phyloP scores from a whole-genome alignment of 768 basidiomycete species.

The Chalciporus piperatus region DNA sequence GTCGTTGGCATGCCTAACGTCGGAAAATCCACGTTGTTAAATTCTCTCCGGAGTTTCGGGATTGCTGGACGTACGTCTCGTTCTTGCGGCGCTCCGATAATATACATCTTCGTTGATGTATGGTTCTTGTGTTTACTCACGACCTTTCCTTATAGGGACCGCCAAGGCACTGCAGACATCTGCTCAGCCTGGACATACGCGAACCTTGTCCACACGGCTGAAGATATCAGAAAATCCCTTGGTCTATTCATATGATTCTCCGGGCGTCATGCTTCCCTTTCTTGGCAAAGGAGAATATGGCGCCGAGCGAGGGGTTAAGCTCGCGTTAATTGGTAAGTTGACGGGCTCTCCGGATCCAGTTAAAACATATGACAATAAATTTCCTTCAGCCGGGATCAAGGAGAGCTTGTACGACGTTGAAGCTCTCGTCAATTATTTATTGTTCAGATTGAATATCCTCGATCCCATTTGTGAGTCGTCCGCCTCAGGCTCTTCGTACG shows the following conservation, averaged over 20 bases:
- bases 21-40: conserved; percentile 93
- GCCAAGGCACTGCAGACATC: conserved; percentile 91
- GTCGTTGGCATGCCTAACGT: conserved; percentile 99
- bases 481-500: not conserved
- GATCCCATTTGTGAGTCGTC: conserved; percentile 61
- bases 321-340: conserved; percentile 85
- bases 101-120: not conserved
- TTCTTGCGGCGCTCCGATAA: conserved; percentile 3
- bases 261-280: conserved; percentile 96
- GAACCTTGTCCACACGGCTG: conserved; percentile 82
- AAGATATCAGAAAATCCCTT: conserved; percentile 78
- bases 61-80: conserved; percentile 74
- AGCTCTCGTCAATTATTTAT: conserved; percentile 78
- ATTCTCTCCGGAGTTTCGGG: conserved; percentile 83
- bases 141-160: conserved; percentile 43
- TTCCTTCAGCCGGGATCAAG: conserved; percentile 80
- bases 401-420: conserved; percentile 88
- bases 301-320: conserved; percentile 88
- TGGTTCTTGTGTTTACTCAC: conserved; percentile 4
- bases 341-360: conserved; percentile 14
- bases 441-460: conserved; percentile 80
- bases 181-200: conserved; percentile 87
- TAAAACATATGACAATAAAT: conserved; percentile 1
- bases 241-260: conserved; percentile 93
- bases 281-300: conserved; percentile 83